Conservation (phyloP, 495 filamentous ascomycete species). For the Penicillium riverlandense region DNA sequence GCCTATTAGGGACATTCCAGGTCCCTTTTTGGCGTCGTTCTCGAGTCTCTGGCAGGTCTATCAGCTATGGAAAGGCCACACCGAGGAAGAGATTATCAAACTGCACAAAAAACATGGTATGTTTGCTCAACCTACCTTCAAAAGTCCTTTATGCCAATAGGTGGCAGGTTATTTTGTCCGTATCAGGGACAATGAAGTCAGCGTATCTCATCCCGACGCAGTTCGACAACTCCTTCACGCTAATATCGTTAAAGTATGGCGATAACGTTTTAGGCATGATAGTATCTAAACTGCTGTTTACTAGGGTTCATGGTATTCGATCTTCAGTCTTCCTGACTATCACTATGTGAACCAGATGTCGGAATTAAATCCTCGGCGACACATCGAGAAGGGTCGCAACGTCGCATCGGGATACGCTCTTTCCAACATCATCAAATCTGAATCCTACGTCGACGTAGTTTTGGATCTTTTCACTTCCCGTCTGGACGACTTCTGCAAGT, state of each 20-base stretch:
- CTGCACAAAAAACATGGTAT: conserved; percentile 37
- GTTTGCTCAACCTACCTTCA: not conserved
- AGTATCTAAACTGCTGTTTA: not conserved
- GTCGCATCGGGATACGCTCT: conserved; percentile 30
- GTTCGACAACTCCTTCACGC: conserved; percentile 24
- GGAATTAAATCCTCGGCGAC: conserved; percentile 25
- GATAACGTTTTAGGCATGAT: not conserved
- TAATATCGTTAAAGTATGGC: conserved; percentile 17
- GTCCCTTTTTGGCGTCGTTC: conserved; percentile 35
- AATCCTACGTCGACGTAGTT: conserved; percentile 29
- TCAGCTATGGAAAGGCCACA: conserved; percentile 30
- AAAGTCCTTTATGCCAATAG: not conserved
- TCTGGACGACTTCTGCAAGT: conserved; percentile 17
- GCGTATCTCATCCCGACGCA: conserved; percentile 38
- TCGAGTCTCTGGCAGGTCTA: conserved; percentile 33
- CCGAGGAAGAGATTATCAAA: conserved; percentile 25
- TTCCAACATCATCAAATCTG: conserved; percentile 31
- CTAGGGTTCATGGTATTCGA: conserved; percentile 23
- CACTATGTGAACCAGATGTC: conserved; percentile 39
- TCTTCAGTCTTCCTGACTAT: conserved; percentile 31
- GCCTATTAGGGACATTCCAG: conserved; percentile 27
- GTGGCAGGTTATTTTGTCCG: conserved; percentile 37
- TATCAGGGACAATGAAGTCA: conserved; percentile 42
- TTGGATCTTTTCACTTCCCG: conserved; percentile 23
- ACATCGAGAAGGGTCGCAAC: conserved; percentile 25